Evolutionary conservation across 805 yeast genomes (phyloP).

Genomic region (Candida morakotiae): DNA sequence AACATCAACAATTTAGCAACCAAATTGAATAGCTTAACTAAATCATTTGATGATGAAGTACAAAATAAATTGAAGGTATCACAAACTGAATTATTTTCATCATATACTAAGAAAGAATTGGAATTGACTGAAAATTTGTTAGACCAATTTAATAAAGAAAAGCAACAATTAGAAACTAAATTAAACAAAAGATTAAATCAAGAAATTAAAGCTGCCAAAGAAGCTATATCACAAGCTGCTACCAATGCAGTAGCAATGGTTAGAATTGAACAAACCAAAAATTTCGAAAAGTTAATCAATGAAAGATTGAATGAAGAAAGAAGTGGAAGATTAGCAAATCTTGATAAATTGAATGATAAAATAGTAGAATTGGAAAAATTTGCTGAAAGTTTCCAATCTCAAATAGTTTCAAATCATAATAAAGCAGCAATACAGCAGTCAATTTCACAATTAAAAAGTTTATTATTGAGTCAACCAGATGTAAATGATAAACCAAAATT

Average conservation of each 20-base stretch:
- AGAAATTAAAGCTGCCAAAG: slow-evolving; percentile 67
- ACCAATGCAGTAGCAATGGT: slow-evolving; percentile 67
- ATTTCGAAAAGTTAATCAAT: slow-evolving; percentile 28
- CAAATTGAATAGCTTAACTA: slow-evolving; percentile 30
- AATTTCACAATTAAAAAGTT: slow-evolving; percentile 28
- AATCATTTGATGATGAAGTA: slow-evolving; percentile 33
- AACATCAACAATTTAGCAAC: slow-evolving; percentile 26
- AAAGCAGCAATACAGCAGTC: slow-evolving; percentile 29
- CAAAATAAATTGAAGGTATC: slow-evolving; percentile 29
- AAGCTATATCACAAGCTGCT: slow-evolving; percentile 64
- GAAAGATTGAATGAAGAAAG: slow-evolving; percentile 46
- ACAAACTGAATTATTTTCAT: slow-evolving; percentile 36
- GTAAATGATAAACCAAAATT: slow-evolving; percentile 21
- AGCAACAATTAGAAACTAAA: slow-evolving; percentile 54
- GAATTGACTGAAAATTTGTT: slow-evolving; percentile 57
- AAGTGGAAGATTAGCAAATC: slow-evolving; percentile 68
- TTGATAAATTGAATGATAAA: slow-evolving; percentile 55
- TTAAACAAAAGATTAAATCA: slow-evolving; percentile 52
- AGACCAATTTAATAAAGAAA: slow-evolving; percentile 58
- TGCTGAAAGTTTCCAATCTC: slow-evolving; percentile 39
- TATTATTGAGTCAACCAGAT: slow-evolving; percentile 17
- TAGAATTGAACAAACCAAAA: slow-evolving; percentile 64
- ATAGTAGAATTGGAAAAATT: slow-evolving; percentile 55
- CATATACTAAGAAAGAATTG: slow-evolving; percentile 46
- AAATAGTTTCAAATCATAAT: slow-evolving; percentile 29